These are phyloP conservation scores for Castanopsis chinensis DNA, from an alignment of 306 rosid species.

Conservation along the genomic window DNA sequence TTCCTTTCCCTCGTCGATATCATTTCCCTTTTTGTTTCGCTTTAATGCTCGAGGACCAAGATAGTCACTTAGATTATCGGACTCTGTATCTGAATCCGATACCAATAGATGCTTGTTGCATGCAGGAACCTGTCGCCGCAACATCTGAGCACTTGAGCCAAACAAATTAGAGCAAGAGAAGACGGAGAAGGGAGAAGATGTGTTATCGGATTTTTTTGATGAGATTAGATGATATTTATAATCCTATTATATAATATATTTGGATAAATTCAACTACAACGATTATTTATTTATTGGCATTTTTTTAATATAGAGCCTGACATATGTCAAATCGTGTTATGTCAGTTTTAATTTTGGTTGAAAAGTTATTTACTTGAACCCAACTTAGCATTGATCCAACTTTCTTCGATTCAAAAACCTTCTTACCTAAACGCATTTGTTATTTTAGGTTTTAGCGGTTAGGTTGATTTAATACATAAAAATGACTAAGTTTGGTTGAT, in stretches of 20 bases:
- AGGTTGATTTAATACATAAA: too few species aligned
- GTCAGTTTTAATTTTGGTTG: too few species aligned
- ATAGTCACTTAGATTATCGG: neutral
- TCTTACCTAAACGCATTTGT: too few species aligned
- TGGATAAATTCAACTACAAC: neutral
- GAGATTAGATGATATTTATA: neutral
- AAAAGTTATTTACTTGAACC: too few species aligned
- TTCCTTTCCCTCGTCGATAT: neutral
- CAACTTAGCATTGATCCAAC: too few species aligned
- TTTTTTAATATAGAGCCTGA: too few species aligned
- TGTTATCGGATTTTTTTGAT: neutral
- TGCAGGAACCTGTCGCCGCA: slow-evolving; percentile 11
- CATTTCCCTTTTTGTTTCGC: neutral
- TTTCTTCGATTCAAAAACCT: too few species aligned
- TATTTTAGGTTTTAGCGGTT: too few species aligned
- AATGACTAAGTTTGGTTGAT: too few species aligned
- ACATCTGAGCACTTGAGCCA: neutral
- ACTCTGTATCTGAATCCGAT: slow-evolving; percentile 28
- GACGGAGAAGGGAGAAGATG: neutral
- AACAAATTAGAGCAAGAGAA: neutral
- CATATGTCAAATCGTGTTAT: too few species aligned
- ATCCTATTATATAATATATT: neutral
- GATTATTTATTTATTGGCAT: too few species aligned
- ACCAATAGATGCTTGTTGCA: neutral
- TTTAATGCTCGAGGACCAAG: neutral